Evolutionary conservation across 2,329 filamentous ascomycete species (phyloP), one percentile per base, ranked within the genome.

Genomic region (Colletotrichum phormii): DNA sequence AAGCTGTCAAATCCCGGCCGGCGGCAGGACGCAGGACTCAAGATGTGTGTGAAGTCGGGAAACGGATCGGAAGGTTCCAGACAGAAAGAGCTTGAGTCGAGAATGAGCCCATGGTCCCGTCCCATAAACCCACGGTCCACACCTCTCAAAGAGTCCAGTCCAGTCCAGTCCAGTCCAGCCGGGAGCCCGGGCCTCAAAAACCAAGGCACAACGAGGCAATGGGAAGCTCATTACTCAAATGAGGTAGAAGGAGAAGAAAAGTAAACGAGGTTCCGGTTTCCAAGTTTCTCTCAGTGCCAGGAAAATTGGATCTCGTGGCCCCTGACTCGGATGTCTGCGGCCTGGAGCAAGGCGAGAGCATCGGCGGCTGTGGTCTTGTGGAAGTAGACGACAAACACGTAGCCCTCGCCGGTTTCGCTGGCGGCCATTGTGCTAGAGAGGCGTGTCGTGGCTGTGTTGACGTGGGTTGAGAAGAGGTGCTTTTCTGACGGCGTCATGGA

Each of bases 341-440:
- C 65, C 42, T 60, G 51, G 13, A 72, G 59, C 65, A 69, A n/a
- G 13, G 64, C 65, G 58, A 72, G 69, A 31, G 69, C 69, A 59
- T 72, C 59, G 59, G 64, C 65, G 37, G 69, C 69, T n/a, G 65
- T 35, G 59, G 51, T 58, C 64, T 72, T 72, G 64, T 72, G 69
- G 59, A 72, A 72, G 69, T 72, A 72, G 69, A 72, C n/a, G 59
- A 72, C 69, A 26, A 72, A 72, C 12, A 53, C 18, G 69, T 64
- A 72, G 53, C 58, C 69, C 22, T 37, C 59, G 53, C 24, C 51
- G 26, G 13, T 64, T 4, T 72, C 69, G 64, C 53, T 63, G 37
- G 59, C 69, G 59, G 69, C 69, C 69, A 72, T 64, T 13, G 69
- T 72, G 65, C 69, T 72, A 5, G 69, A 72, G 29, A 72, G 64